These are phyloP conservation scores for Lentinus polychrous DNA, from an alignment of 1,284 basidiomycete species.

Conservation along the genomic window DNA sequence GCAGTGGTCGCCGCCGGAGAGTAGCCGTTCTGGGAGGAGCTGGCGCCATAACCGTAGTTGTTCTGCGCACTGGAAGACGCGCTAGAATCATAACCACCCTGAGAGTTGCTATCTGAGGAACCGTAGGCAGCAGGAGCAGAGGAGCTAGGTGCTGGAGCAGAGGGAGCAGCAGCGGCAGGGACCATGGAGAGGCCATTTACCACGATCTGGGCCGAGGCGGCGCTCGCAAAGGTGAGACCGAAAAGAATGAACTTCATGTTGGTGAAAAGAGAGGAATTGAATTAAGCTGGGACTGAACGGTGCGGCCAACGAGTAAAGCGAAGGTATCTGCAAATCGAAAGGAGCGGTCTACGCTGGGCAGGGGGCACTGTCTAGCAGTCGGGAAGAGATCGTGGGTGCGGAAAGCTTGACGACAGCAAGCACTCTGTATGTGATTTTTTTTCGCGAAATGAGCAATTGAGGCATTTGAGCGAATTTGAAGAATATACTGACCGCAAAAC, in stretches of 20 bases:
- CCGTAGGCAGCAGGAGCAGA: conserved; percentile 13
- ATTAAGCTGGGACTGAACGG: conserved; percentile 15
- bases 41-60: conserved; percentile 1
- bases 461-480: conserved; percentile 1
- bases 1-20: conserved; percentile 6
- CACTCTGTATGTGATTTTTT: conserved; percentile 23
- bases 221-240: conserved; percentile 49
- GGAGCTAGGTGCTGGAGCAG: conserved; percentile 3
- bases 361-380: conserved; percentile 27
- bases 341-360: conserved; percentile 66
- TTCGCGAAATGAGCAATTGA: conserved; percentile 6
- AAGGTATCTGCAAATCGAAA: conserved; percentile 33
- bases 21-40: conserved; percentile 8
- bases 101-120: conserved; percentile 6
- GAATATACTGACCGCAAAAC: conserved; percentile 11
- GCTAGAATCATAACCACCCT: conserved; percentile 10
- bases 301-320: conserved; percentile 27
- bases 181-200: conserved; percentile 47
- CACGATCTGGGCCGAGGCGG: conserved; percentile 46
- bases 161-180: conserved; percentile 12
- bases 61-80: conserved; percentile 11
- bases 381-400: conserved; percentile 20
- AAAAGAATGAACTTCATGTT: conserved; percentile 58
- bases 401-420: conserved; percentile 28
- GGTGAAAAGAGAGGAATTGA: conserved; percentile 17